phyloP scores from a whole-genome alignment of 2,329 filamentous ascomycete genomes.

The Fusarium tjaetaba region DNA sequence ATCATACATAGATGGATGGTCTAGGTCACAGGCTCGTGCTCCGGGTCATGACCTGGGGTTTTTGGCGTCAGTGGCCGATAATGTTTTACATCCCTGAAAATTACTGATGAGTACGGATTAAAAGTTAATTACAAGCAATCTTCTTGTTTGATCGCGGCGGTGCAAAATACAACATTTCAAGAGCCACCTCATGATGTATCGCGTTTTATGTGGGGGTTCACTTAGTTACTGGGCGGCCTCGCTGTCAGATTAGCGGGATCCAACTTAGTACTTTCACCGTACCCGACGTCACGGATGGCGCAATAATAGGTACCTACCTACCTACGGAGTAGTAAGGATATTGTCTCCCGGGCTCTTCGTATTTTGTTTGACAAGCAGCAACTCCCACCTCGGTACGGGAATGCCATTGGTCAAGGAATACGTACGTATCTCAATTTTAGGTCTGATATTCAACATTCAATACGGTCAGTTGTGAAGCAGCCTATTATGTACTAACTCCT shows the following conservation, averaged over 20 bases:
- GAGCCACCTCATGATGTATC: neutral
- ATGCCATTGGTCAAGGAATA: neutral
- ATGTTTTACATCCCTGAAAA: neutral
- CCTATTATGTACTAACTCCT: neutral
- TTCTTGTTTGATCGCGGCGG: conserved; percentile 3
- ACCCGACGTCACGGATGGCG: conserved; percentile 21
- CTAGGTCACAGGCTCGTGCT: conserved; percentile 8
- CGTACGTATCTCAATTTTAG: neutral
- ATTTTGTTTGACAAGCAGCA: neutral
- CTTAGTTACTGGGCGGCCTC: conserved; percentile 28
- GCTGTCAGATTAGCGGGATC: conserved; percentile 29
- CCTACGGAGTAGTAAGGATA: neutral
- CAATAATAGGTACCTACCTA: neutral
- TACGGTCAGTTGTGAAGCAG: neutral
- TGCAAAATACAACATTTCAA: conserved; percentile 13
- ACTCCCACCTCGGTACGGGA: neutral
- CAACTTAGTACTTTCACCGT: neutral
- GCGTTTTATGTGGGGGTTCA: neutral
- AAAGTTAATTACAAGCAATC: neutral
- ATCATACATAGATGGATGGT: neutral
- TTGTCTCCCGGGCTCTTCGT: neutral
- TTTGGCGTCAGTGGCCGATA: neutral
- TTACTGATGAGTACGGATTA: neutral
- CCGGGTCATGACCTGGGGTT: neutral
- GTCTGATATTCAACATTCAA: neutral